Percentiles rank a stretch among this genome's conserved stretches.
These are phyloP conservation scores for Aspergillus piperis DNA, from an alignment of 2,329 filamentous ascomycete species.

Conservation along the genomic window DNA sequence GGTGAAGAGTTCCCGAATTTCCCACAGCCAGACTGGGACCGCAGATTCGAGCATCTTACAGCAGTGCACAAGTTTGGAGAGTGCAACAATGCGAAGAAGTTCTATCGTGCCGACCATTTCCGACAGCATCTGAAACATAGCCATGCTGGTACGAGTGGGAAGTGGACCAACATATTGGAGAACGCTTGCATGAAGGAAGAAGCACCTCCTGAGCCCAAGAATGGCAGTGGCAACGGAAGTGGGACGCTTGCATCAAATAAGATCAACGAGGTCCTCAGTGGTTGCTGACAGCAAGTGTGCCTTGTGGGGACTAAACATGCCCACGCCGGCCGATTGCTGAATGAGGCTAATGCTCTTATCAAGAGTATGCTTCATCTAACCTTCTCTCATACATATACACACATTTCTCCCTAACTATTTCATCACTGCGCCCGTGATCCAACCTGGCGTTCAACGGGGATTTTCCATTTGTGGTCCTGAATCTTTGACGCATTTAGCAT, in stretches of 20 bases:
- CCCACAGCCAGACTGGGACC: slow-evolving; percentile 82
- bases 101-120: slow-evolving; percentile 96
- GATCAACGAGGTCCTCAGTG: slow-evolving; percentile 33
- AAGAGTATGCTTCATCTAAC: not conserved
- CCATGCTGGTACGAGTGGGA: slow-evolving; percentile 91
- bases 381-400: not conserved
- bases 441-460: not conserved
- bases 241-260: slow-evolving; percentile 30
- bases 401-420: not conserved
- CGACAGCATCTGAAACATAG: slow-evolving; percentile 97
- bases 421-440: not conserved
- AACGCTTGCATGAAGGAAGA: slow-evolving; percentile 97
- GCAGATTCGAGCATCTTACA: slow-evolving; percentile 81
- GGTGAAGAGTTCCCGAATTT: slow-evolving; percentile 81
- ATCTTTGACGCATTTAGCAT: slow-evolving; percentile 2
- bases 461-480: not conserved
- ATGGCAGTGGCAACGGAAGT: slow-evolving; percentile 9
- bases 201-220: slow-evolving; percentile 34
- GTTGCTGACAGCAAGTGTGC: slow-evolving; percentile 27
- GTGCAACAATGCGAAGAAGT: slow-evolving; percentile 98
- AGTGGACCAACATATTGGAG: slow-evolving; percentile 98
- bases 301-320: not conserved
- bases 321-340: not conserved
- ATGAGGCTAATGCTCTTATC: not conserved
- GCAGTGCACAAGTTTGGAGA: slow-evolving; percentile 95